Evolutionary conservation across 208 protist genomes (phyloP), one percentile per base, ranked within the genome.

Genomic region (Wallacemonas sp.): DNA sequence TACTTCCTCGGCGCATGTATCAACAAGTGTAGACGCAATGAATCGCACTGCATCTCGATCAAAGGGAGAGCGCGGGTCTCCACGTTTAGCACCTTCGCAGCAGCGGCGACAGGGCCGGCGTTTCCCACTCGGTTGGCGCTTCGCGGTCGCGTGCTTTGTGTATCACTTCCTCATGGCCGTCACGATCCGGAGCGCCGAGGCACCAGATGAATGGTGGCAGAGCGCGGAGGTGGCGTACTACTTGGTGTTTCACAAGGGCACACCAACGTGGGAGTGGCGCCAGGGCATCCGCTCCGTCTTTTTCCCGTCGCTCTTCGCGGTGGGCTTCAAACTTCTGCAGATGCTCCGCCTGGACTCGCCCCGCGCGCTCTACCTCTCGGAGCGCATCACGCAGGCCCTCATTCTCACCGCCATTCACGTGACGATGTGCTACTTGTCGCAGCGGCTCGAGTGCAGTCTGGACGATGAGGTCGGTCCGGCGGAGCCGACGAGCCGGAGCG

Each of bases 171-270:
- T 84, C 30, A 76, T 90, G 0, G 75, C 76, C 36, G 39, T 91
- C 5, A 75, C 72, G 11, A 44, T 89, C 32, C 55, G 52, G 16
- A 86, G 82, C 1, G 70, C 70, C 2, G 88, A 93, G 49, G 73
- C 85, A 6, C 87, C 91, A 2, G 91, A 96, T 55, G 87, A 93
- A 71, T 96, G 86, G 85, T 96, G 91, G 91, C 91, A 96, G 68
- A 85, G 85, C 34, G 73, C 77, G 8, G 88, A 96, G 61, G 78
- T 96, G 2, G 91, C 88, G 12, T 96, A 96, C 66, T 63, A 78
- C 34, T 66, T 93, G 36, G 88, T 92, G 2, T 96, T 88, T 65
- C 80, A 78, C 1, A 83, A 83, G 32, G 91, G 88, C 0, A 68
- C 86, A 29, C 77, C 94, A 5, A 83, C 88, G 24, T 96, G 91